Base-by-base conservation (phyloP, 1,284 basidiomycete species). In the Cryptococcus sp. region DNA sequence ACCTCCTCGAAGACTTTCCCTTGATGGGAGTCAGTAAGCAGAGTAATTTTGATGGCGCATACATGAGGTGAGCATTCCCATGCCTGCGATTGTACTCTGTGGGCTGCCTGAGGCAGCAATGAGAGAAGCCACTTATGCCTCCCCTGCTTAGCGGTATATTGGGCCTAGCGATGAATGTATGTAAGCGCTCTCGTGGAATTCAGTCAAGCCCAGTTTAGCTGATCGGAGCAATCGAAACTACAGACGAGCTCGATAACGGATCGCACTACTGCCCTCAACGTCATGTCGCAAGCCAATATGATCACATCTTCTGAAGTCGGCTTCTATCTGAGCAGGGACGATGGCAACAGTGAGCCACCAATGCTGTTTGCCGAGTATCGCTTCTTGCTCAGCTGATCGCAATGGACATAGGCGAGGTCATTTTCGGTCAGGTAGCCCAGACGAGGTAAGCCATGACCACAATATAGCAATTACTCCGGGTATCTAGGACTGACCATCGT, bases 311-410 rank as follows among this genome's bases (percentile, higher is more conserved):
- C 58, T 4, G 55, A 54, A 40, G 55, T 63, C 11, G 62, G 62
- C 5, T 60, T 63, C 46, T 60, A 60, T 26, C 53, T 63, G 5
- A 43, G 44, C 25, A 43, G 61, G n/a, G 44, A 46, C 20, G 57
- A 40, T 17, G 49, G 43, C 16, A 50, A 41, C 3, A 63, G 58
- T 54, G 37, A 55, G 53, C 44, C 2, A 37, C n/a, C 2, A 17
- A 29, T 20, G 17, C 20, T 7, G 2, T n/a, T 23, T 6, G 26
- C 26, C 5, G 26, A 29, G 26, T 29, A 29, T 29, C 26, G 5
- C 26, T 29, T 29, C 26, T 29, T 29, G 5, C 26, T 29, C 26
- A 10, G 29, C 29, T 34, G 8, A 34, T 13, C 29, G 29, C 8
- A 34, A 5, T 34, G 29, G 10, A 29, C 26, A 34, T 34, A 56